A percentile compares a stretch with the other conserved stretches of the same genome.
Conservation (phyloP, 2,329 filamentous ascomycete genomes). For the Penicillium vulpinum region DNA sequence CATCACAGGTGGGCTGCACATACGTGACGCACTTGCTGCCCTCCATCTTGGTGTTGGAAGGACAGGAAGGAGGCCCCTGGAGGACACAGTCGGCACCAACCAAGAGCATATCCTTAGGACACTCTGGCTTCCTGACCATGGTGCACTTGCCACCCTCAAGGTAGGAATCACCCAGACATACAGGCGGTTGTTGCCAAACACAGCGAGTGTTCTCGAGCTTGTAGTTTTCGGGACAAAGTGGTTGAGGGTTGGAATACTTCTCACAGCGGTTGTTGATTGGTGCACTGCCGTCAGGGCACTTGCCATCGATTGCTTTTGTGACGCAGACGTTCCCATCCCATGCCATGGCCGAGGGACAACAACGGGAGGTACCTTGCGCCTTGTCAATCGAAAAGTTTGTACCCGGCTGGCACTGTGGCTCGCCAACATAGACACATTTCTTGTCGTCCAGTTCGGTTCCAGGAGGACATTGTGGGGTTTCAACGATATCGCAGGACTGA, state of each 20-base stretch:
- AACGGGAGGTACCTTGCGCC: not conserved
- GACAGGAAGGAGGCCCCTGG: slow-evolving; percentile 2
- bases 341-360: not conserved
- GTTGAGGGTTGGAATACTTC: slow-evolving; percentile 8
- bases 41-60: not conserved
- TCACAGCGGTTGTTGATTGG: slow-evolving; percentile 4
- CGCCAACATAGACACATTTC: not conserved
- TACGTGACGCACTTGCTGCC: slow-evolving; percentile 5
- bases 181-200: not conserved
- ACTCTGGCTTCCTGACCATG: not conserved
- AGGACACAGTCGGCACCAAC: not conserved
- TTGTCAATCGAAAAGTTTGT: not conserved
- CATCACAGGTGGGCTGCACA: slow-evolving; percentile 1
- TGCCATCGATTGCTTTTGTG: not conserved
- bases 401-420: not conserved
- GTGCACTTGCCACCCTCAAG: slow-evolving; percentile 3
- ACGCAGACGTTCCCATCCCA: slow-evolving; percentile 3
- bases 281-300: not conserved
- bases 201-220: slow-evolving; percentile 2
- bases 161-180: not conserved
- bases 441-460: not conserved
- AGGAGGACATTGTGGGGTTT: not conserved
- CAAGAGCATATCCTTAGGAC: not conserved
- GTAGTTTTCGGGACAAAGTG: not conserved
- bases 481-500: not conserved